These are phyloP conservation scores for Drosera spatulata DNA, from an alignment of 179 eudicot species.

Conservation along the genomic window DNA sequence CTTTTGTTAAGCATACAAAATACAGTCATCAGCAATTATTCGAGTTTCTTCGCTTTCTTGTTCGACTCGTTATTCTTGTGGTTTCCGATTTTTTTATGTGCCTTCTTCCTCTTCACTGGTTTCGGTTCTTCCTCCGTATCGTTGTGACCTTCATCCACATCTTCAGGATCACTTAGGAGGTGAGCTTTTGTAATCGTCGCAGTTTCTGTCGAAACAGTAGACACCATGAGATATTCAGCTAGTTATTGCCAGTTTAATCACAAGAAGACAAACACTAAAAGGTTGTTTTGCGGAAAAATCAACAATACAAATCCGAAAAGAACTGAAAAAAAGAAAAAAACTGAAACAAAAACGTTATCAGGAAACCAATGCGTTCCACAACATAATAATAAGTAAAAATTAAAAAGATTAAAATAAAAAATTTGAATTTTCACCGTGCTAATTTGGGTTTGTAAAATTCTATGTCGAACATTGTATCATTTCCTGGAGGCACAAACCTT, in stretches of 20 bases:
- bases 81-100: slow-evolving; percentile 4
- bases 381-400: no score
- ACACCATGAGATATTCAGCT: no score
- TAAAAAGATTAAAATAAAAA: background rate
- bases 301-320: no score
- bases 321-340: no score
- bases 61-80: slow-evolving; percentile 12
- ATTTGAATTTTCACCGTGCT: background rate
- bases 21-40: no score
- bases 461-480: background rate
- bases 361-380: no score
- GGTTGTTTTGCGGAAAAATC: no score
- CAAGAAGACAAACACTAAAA: no score
- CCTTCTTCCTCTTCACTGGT: slow-evolving; percentile 21
- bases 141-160: background rate
- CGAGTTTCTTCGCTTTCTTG: slow-evolving; percentile 17
- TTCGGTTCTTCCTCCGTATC: slow-evolving; percentile 13
- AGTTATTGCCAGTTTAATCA: no score
- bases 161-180: background rate
- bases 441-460: background rate
- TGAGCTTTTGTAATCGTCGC: background rate
- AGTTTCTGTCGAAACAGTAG: background rate
- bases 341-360: no score
- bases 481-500: slow-evolving; percentile 34
- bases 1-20: no score